phyloP scores from a whole-genome alignment of 2,329 filamentous ascomycete species.

The Zymoseptoria pseudotritici region DNA sequence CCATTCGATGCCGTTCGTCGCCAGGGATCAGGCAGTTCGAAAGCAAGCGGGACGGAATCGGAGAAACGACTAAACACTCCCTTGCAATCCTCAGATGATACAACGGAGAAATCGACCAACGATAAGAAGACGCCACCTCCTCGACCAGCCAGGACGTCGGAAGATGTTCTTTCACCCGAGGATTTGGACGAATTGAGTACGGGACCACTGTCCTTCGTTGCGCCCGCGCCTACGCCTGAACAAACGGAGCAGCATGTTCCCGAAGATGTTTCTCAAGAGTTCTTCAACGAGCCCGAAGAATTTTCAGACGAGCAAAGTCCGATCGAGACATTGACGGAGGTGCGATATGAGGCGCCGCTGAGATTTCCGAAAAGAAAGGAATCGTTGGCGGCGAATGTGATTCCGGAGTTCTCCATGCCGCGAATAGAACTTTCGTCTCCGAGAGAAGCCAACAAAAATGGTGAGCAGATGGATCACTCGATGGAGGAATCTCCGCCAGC shows the following conservation, averaged over 20 bases:
- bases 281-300: background rate
- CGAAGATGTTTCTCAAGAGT: background rate
- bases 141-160: slow-evolving; percentile 25
- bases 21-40: slow-evolving; percentile 12
- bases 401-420: slow-evolving; percentile 10
- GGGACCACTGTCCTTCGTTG: slow-evolving; percentile 17
- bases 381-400: background rate
- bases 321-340: slow-evolving; percentile 4
- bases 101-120: background rate
- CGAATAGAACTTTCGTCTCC: background rate
- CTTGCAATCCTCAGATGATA: background rate
- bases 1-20: slow-evolving; percentile 47
- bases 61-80: background rate
- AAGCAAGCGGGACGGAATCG: background rate
- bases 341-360: slow-evolving; percentile 17
- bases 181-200: slow-evolving; percentile 23
- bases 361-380: slow-evolving; percentile 1
- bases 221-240: slow-evolving; percentile 3
- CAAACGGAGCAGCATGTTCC: background rate
- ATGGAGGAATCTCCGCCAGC: slow-evolving; percentile 28
- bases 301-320: background rate
- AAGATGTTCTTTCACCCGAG: slow-evolving; percentile 22
- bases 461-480: slow-evolving; percentile 19
- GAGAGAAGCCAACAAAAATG: slow-evolving; percentile 17
- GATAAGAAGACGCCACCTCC: slow-evolving; percentile 20